phyloP scores from a whole-genome alignment of 495 filamentous ascomycete genomes.

The Cladorrhinum samala region DNA sequence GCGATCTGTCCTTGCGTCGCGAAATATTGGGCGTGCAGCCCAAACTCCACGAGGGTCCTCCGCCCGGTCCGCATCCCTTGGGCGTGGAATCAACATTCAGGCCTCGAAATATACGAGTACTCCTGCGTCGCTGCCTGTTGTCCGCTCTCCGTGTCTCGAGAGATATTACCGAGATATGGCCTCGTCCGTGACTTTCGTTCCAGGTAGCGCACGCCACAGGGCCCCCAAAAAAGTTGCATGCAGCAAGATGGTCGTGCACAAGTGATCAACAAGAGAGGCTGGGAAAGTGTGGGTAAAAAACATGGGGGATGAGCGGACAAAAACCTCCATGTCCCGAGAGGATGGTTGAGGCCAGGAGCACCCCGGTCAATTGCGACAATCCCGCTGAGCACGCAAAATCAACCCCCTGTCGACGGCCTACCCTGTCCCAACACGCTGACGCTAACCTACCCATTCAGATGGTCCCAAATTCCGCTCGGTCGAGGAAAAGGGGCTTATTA shows the following conservation, averaged over 20 bases:
- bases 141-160: neutral
- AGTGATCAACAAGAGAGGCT: neutral
- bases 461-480: conserved; percentile 3
- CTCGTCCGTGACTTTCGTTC: no score
- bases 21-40: neutral
- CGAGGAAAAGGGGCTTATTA: conserved; percentile 3
- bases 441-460: no score
- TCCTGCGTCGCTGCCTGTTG: neutral
- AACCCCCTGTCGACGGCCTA: conserved; percentile 16
- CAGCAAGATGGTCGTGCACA: conserved; percentile 8
- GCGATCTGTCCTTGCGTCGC: neutral
- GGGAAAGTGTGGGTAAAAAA: neutral
- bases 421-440: conserved; percentile 13
- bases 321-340: conserved; percentile 22
- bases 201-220: neutral
- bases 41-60: conserved; percentile 1
- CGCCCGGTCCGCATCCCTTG: neutral
- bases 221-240: conserved; percentile 7
- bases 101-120: neutral
- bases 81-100: neutral
- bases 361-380: conserved; percentile 25
- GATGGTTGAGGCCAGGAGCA: conserved; percentile 24
- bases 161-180: no score
- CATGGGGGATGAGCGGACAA: conserved; percentile 1
- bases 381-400: conserved; percentile 22